Evolutionary conservation across 1,284 basidiomycete genomes (phyloP).

Genomic region (Naganishia cerealis): DNA sequence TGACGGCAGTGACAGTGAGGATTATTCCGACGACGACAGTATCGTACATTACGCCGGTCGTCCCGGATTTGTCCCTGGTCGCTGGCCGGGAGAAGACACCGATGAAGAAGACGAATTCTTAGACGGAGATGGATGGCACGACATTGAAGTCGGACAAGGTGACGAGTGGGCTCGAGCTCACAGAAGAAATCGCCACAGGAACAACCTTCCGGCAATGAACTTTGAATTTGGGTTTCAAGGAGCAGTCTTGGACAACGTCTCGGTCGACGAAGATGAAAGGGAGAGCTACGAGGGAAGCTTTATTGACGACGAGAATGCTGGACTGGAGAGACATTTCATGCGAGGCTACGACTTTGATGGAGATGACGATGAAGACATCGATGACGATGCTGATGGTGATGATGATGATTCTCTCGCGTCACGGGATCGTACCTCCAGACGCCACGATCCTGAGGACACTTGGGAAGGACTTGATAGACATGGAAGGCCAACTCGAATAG

Average conservation of each 20-base stretch:
- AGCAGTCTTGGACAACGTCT: constrained; percentile 5
- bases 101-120: constrained; percentile 34
- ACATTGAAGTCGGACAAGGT: neutral
- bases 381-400: constrained; percentile 24
- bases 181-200: neutral
- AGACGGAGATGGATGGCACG: neutral
- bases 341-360: constrained; percentile 19
- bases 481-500: constrained; percentile 8
- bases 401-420: neutral
- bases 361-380: constrained; percentile 14
- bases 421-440: constrained; percentile 17
- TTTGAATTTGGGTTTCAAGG: constrained; percentile 18
- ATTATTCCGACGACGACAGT: constrained; percentile 26
- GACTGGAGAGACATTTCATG: constrained; percentile 26
- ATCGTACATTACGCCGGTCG: neutral
- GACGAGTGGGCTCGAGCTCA: neutral
- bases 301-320: constrained; percentile 37
- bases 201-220: neutral
- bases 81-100: constrained; percentile 29
- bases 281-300: constrained; percentile 38
- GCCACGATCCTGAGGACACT: constrained; percentile 29
- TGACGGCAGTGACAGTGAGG: neutral
- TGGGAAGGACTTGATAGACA: neutral
- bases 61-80: neutral
- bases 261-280: neutral